Conservation (phyloP, 2,329 filamentous ascomycete genomes). For the Penicillium italicum region DNA sequence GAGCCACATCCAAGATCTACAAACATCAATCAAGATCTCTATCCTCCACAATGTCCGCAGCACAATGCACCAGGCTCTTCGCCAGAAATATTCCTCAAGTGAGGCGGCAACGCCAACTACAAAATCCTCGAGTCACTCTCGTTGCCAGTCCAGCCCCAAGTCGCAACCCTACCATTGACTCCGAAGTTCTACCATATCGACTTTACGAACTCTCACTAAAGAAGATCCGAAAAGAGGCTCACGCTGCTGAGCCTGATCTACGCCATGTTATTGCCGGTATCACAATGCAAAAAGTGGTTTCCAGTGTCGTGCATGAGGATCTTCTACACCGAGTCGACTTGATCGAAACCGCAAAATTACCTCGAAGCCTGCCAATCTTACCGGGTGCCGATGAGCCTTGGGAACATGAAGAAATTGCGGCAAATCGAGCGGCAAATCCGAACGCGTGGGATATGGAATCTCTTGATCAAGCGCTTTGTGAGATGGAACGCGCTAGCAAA, state of each 20-base stretch:
- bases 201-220: slow-evolving; percentile 21
- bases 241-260: slow-evolving; percentile 19
- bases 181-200: slow-evolving; percentile 22
- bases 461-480: slow-evolving; percentile 15
- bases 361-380: slow-evolving; percentile 6
- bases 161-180: slow-evolving; percentile 11
- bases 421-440: background rate
- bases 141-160: background rate
- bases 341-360: slow-evolving; percentile 8
- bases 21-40: background rate
- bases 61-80: slow-evolving; percentile 2
- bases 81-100: slow-evolving; percentile 7
- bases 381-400: slow-evolving; percentile 13
- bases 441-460: slow-evolving; percentile 14
- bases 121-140: slow-evolving; percentile 1
- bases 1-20: background rate
- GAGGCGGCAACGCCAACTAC: slow-evolving; percentile 1
- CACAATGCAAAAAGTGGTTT: slow-evolving; percentile 17
- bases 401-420: slow-evolving; percentile 5
- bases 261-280: slow-evolving; percentile 20
- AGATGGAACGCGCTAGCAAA: slow-evolving; percentile 15
- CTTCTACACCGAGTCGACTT: slow-evolving; percentile 14
- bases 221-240: slow-evolving; percentile 23
- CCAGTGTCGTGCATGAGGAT: slow-evolving; percentile 12
- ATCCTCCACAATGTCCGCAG: slow-evolving; percentile 2